These are phyloP conservation scores for Beauveria australis DNA, from an alignment of 2,329 filamentous ascomycete genomes.

Conservation along the genomic window DNA sequence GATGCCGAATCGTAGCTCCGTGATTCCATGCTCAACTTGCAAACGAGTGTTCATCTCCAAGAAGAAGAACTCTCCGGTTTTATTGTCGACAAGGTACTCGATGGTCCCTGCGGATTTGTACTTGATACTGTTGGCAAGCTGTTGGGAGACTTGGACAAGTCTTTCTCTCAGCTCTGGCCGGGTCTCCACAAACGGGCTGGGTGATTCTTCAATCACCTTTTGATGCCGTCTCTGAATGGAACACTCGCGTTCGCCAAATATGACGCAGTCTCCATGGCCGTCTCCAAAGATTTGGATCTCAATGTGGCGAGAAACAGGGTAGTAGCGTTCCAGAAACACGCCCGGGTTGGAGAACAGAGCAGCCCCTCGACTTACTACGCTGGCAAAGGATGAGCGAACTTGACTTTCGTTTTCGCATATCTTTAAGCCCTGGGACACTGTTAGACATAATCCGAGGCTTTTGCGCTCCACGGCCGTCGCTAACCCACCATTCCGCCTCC, in stretches of 20 bases:
- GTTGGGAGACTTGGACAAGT: background rate
- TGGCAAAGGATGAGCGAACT: background rate
- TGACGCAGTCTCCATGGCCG: constrained; percentile 26
- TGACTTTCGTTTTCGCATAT: background rate
- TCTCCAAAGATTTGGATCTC: constrained; percentile 39
- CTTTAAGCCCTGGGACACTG: constrained; percentile 9
- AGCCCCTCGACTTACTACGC: constrained; percentile 2
- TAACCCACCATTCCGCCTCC: constrained; percentile 33
- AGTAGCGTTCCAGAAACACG: constrained; percentile 30
- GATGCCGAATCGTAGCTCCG: constrained; percentile 66
- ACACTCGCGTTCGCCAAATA: constrained; percentile 36
- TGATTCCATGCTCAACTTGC: constrained; percentile 42
- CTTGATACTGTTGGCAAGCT: background rate
- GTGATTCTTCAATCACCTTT: constrained; percentile 36
- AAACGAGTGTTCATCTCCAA: constrained; percentile 37
- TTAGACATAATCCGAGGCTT: background rate
- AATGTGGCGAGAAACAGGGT: constrained; percentile 31
- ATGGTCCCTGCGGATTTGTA: constrained; percentile 32
- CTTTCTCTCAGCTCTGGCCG: background rate
- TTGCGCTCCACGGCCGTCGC: background rate
- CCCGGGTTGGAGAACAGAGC: constrained; percentile 19
- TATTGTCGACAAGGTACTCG: constrained; percentile 30
- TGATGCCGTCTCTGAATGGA: constrained; percentile 37
- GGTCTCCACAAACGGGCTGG: constrained; percentile 11
- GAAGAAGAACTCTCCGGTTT: constrained; percentile 29